Base-by-base conservation (phyloP, 148 eudicot genomes). In the Vaccinium macrocarpon region DNA sequence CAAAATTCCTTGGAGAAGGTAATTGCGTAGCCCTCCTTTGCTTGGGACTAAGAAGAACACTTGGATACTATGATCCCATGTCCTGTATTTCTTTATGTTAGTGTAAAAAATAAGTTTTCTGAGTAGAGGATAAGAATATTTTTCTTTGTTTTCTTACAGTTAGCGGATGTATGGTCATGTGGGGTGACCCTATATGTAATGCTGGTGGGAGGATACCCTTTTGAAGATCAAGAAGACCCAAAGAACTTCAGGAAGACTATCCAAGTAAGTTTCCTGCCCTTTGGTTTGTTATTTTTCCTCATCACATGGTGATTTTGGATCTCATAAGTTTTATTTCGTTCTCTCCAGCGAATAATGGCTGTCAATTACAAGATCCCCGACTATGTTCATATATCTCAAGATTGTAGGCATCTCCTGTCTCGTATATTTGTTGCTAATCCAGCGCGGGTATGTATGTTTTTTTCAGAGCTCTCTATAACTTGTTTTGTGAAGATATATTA, bases 111-210 rank as follows among this genome's bases (percentile, higher is more conserved):
- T 51, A 7, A 51, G 56, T 27, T 16, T 79, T 5, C 18, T 16
- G 55, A 11, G 76, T 64, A 38, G 53, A 32, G 74, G 21, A 81
- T 61, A 62, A 23, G 35, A 50, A 27, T 48, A 70, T 81, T 81
- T 35, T 80, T 57, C 15, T 76, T 48, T 52, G 56, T 82, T 3
- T 79, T 38, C 59, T 72, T 81, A 76, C 93, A 93, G 94, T 79
- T 92, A 86, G 95, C 94, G 35, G 96, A 94, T 90, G 98, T 95
- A 19, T 95, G 94, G 97, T 95, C 97, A 4, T 95, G 98, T 85
- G 96, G 97, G 62, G 95, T 92, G 81, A 95, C 97, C 32, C 91
- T 93, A 38, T 95, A 95, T 90, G 98, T 95, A 56, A 93, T 93
- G 97, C 88, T 93, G 80, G 97, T 95, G 57, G 97, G 98, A 84